Base-by-base conservation (phyloP, 129 eudicot species). In the Calendula officinalis region DNA sequence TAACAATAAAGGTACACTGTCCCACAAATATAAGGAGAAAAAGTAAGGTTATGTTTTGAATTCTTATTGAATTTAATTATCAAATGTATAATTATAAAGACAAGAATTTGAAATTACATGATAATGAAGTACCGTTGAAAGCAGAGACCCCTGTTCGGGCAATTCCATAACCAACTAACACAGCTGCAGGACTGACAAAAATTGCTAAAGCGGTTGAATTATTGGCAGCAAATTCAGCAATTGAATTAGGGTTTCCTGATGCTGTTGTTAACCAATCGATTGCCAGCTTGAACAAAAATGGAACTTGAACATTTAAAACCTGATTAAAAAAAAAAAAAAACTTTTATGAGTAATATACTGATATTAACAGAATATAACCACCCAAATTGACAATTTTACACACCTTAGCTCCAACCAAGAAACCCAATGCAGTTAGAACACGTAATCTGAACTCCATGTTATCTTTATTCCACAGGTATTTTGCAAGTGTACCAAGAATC, bases 231-330 rank as follows among this genome's bases (percentile, higher is more conserved):
- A 92, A 92, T 7, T 83, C 85, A 9, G 99, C 82, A 81, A 92
- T 79, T 50, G 95, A 68, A 74, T 62, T 70, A 55, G 92, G 81
- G 67, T 81, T 88, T 37, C 96, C 95, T 15, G 96, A 72, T 46
- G 89, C 85, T 13, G 87, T 71, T 17, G 96, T 73, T 77, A 92
- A 66, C 96, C 95, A 92, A 74, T 92, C 99, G 72, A 92, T 87
- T 30, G 99, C 98, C 35, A 88, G 89, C 78, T 92, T 92, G 65
- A 92, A 88, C 65, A 92, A 75, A 60, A 92, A 85, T 13, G 99
- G 99, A 77, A 92, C 99, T 74, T 88, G 96, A 73, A 92, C 99
- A 88, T 88, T 92, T 52, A 92, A 35, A 53, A 92, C 96, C 99
- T 92, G 72, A 52, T 57, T 34, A 37, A 74, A 15, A 69, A 71